These are phyloP conservation scores for Rhexocercosporidium sp. DNA, from an alignment of 2,329 filamentous ascomycete genomes.

Conservation along the genomic window DNA sequence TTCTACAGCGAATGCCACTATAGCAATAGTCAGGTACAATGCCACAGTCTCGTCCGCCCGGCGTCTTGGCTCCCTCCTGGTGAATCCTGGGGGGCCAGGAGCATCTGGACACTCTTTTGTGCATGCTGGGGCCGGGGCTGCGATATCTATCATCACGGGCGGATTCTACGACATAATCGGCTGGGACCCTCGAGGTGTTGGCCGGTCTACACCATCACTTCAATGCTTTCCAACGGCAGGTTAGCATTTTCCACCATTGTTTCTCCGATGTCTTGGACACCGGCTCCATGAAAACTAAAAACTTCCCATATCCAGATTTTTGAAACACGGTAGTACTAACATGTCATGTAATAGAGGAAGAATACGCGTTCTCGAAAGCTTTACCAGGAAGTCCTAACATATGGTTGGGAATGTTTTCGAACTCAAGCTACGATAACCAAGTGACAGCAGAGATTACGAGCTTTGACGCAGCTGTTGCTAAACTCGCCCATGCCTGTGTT, in stretches of 20 bases:
- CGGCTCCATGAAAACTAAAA: too few relatives aligned
- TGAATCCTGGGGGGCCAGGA: constrained; percentile 24
- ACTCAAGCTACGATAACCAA: constrained; percentile 16
- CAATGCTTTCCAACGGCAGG: constrained; percentile 24
- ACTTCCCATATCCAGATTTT: too few relatives aligned
- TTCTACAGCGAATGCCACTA: constrained; percentile 6
- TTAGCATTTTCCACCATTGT: background rate
- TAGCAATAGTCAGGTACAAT: constrained; percentile 12
- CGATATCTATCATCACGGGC: constrained; percentile 23
- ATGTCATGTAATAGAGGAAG: background rate
- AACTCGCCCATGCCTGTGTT: constrained; percentile 24
- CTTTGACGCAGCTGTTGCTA: constrained; percentile 20
- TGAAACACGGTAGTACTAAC: too few relatives aligned
- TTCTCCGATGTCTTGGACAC: too few relatives aligned
- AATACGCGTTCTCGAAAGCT: constrained; percentile 21
- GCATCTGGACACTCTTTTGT: constrained; percentile 19
- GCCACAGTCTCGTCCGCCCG: background rate
- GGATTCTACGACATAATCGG: constrained; percentile 30
- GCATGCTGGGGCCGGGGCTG: constrained; percentile 11
- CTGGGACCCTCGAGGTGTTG: constrained; percentile 29
- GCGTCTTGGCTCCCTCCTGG: constrained; percentile 19
- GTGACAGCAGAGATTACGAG: background rate
- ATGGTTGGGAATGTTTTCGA: constrained; percentile 23
- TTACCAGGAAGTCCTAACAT: constrained; percentile 26
- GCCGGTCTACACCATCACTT: constrained; percentile 19